Percentiles rank a stretch among this genome's conserved stretches.
Conservation (phyloP, 177 flowering plant genomes). For the Vitis hybrid region DNA sequence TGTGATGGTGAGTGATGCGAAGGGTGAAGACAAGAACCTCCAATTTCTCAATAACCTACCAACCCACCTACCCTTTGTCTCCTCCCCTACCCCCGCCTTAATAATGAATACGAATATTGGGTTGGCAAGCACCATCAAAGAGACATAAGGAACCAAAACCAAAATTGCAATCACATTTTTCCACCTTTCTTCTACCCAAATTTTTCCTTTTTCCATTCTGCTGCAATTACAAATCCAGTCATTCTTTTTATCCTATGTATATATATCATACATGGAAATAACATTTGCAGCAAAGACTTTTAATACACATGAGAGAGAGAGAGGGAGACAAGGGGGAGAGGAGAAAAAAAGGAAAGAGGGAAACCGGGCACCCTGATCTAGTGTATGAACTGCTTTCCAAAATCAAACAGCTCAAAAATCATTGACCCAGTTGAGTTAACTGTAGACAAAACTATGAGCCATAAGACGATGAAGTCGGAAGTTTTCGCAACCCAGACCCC, state of each 20-base stretch:
- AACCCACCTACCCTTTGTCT: no score
- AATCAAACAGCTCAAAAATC: slow-evolving; percentile 21
- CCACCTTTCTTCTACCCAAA: slow-evolving; percentile 17
- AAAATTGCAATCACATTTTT: slow-evolving; percentile 11
- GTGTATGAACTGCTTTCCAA: slow-evolving; percentile 22
- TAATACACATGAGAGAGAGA: slow-evolving; percentile 8
- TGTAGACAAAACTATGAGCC: slow-evolving; percentile 22
- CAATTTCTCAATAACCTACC: no score
- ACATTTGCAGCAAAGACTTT: slow-evolving; percentile 21
- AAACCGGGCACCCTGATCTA: neutral
- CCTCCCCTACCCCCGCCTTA: no score
- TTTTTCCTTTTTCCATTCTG: slow-evolving; percentile 3
- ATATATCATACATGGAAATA: slow-evolving; percentile 25
- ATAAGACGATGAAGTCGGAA: slow-evolving; percentile 25
- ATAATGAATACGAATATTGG: no score
- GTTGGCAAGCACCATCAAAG: no score
- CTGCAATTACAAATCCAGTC: slow-evolving; percentile 24
- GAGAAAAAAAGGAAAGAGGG: no score
- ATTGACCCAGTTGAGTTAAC: neutral
- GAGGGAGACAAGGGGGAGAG: slow-evolving; percentile 1
- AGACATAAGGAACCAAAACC: neutral
- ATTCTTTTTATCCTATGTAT: slow-evolving; percentile 21
- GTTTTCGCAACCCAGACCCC: slow-evolving; percentile 37
- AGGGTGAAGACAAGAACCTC: no score
- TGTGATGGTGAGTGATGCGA: no score